phyloP scores from a whole-genome alignment of 257 asterid species.

The Salvia splendens region DNA sequence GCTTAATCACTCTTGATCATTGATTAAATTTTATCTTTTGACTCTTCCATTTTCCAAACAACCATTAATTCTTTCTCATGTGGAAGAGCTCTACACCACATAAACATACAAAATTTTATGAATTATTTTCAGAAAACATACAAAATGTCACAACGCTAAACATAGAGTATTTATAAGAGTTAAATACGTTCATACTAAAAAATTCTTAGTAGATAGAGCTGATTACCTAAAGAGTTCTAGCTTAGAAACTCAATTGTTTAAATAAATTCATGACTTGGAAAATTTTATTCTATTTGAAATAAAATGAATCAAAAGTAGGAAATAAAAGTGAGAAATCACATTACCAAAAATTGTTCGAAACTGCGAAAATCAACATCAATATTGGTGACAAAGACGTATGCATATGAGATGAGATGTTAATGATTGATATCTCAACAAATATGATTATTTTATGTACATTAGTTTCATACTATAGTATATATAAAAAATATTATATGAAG shows the following conservation, averaged over 20 bases:
- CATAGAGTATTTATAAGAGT: too few species aligned
- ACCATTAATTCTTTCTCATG: neutral
- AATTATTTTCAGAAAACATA: too few species aligned
- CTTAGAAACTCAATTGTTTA: too few species aligned
- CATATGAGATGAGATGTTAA: neutral
- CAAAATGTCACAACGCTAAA: too few species aligned
- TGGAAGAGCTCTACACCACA: neutral
- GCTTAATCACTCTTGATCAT: neutral
- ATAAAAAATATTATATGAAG: neutral
- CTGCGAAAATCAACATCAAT: neutral
- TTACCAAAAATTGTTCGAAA: too few species aligned
- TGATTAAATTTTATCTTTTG: neutral
- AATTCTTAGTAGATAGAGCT: too few species aligned
- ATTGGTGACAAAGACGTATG: neutral
- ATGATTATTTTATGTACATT: neutral
- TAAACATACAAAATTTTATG: too few species aligned
- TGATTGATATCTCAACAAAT: neutral
- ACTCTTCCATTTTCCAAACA: neutral
- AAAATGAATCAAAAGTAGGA: neutral
- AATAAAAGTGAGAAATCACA: neutral
- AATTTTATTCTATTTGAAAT: neutral
- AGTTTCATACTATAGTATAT: too few species aligned
- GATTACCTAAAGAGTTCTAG: too few species aligned
- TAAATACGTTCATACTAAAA: too few species aligned
- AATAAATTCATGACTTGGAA: too few species aligned